Conservation (phyloP, 2,329 filamentous ascomycete species). For the Epichloe gansuensis region DNA sequence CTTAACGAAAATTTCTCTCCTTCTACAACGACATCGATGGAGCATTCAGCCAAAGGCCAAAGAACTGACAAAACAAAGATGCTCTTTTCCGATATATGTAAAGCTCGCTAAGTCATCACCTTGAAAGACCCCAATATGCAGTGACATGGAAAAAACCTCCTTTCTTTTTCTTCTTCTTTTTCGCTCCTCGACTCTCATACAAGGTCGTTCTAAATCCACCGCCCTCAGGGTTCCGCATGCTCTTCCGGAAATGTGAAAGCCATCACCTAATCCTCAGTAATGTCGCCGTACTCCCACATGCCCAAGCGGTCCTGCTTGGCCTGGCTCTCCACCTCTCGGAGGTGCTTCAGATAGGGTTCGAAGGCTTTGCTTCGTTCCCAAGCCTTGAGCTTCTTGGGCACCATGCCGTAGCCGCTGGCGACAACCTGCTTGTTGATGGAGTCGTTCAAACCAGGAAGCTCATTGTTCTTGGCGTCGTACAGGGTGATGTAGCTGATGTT, state of each 20-base stretch:
- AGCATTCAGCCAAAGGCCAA: too few species aligned
- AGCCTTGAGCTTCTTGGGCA: slow-evolving; percentile 78
- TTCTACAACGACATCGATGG: too few species aligned
- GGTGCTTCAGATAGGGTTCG: slow-evolving; percentile 54
- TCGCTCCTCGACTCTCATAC: neutral
- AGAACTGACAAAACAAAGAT: neutral
- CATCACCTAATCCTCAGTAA: slow-evolving; percentile 67
- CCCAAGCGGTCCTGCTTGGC: slow-evolving; percentile 73
- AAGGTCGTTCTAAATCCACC: neutral
- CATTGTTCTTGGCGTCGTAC: slow-evolving; percentile 60
- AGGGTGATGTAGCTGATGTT: slow-evolving; percentile 77
- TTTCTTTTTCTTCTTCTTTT: neutral
- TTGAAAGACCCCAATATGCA: slow-evolving; percentile 1
- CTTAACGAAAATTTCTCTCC: too few species aligned
- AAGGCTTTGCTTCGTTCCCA: slow-evolving; percentile 72
- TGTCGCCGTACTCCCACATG: slow-evolving; percentile 97
- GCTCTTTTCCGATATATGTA: slow-evolving; percentile 2
- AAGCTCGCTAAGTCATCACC: neutral
- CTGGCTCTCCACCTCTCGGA: slow-evolving; percentile 61
- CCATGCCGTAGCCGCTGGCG: slow-evolving; percentile 74
- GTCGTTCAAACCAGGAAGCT: slow-evolving; percentile 48
- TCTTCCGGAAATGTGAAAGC: neutral
- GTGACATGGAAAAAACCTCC: neutral
- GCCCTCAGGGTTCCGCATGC: neutral
- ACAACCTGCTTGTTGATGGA: slow-evolving; percentile 87